Percentiles rank a stretch among this genome's conserved stretches.
phyloP scores from a whole-genome alignment of 768 basidiomycete species.

The Mycena maculata region DNA sequence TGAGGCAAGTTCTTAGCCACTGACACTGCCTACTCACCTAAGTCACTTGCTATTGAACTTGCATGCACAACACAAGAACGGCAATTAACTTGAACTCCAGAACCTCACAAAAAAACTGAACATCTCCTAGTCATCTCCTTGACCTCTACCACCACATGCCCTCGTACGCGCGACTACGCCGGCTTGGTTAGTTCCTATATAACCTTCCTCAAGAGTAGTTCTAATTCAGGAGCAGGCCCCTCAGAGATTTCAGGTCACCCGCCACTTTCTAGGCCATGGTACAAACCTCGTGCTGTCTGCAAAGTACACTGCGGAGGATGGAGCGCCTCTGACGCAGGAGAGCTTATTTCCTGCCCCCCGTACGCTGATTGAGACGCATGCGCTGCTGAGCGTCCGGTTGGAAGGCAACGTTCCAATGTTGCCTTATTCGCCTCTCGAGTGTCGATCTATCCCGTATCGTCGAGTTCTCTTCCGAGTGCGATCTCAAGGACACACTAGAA shows the following conservation, averaged over 20 bases:
- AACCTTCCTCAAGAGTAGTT: slow-evolving; percentile 12
- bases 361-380: slow-evolving; percentile 30
- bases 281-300: slow-evolving; percentile 3
- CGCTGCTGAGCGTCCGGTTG: slow-evolving; percentile 44
- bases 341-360: slow-evolving; percentile 10
- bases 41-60: slow-evolving; percentile 1
- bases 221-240: slow-evolving; percentile 13
- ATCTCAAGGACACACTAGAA: slow-evolving; percentile 39
- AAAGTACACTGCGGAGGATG: slow-evolving; percentile 6
- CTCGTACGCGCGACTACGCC: slow-evolving; percentile 20
- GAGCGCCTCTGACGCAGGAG: not conserved
- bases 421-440: slow-evolving; percentile 41
- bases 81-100: not conserved
- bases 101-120: not conserved
- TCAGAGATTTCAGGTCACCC: slow-evolving; percentile 11
- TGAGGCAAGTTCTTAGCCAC: no score
- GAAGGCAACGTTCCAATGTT: slow-evolving; percentile 17
- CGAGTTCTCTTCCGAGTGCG: slow-evolving; percentile 37
- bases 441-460: slow-evolving; percentile 47
- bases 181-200: slow-evolving; percentile 13
- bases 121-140: not conserved
- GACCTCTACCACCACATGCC: slow-evolving; percentile 7
- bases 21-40: not conserved
- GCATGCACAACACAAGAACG: not conserved
- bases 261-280: slow-evolving; percentile 6